phyloP scores from a whole-genome alignment of 768 basidiomycete species.

The Pleurotus giganteus region DNA sequence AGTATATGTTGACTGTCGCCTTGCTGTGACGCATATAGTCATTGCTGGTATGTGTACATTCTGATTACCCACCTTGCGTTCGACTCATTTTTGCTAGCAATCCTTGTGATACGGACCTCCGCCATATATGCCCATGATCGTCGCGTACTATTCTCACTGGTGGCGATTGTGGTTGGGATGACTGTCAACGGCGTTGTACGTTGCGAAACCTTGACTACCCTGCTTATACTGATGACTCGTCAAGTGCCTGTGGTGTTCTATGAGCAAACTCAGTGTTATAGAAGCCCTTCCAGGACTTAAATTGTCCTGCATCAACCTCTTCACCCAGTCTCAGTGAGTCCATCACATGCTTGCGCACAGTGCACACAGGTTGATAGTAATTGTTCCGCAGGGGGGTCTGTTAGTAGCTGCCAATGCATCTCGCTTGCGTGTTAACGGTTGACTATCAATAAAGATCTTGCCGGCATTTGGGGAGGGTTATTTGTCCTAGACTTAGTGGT shows the following conservation, averaged over 20 bases:
- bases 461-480: slow-evolving; percentile 36
- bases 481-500: slow-evolving; percentile 38
- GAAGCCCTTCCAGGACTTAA: neutral
- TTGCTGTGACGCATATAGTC: neutral
- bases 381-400: neutral
- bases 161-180: neutral
- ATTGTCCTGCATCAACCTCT: neutral
- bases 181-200: neutral
- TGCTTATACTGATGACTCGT: neutral
- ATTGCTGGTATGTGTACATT: neutral
- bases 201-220: neutral
- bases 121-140: neutral
- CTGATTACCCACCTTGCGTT: neutral
- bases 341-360: neutral
- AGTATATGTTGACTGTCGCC: neutral
- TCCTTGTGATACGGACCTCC: neutral
- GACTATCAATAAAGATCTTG: slow-evolving; percentile 24
- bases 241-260: neutral
- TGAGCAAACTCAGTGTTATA: neutral
- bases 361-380: neutral
- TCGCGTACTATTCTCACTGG: neutral
- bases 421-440: too few relatives aligned
- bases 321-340: neutral
- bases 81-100: neutral
- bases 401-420: neutral